phyloP scores from a whole-genome alignment of 2,329 filamentous ascomycete species.

The Drechslera avenae region DNA sequence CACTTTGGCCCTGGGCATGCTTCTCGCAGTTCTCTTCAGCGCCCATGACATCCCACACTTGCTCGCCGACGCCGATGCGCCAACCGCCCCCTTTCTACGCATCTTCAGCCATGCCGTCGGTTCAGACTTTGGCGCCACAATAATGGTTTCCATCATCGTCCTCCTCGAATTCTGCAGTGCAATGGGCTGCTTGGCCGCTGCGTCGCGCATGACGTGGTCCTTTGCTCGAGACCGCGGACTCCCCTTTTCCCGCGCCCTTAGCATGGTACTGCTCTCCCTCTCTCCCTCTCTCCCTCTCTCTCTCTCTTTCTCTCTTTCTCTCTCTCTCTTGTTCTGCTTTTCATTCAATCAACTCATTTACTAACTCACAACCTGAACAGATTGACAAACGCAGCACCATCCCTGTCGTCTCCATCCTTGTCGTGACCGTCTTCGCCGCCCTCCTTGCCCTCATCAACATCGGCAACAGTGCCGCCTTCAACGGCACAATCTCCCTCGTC shows the following conservation, averaged over 20 bases:
- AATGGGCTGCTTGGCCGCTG: constrained; percentile 50
- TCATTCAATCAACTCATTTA: too few species aligned
- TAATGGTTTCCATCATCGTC: constrained; percentile 54
- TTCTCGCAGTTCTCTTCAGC: constrained; percentile 51
- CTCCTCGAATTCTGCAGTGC: constrained; percentile 50
- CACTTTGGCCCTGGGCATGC: constrained; percentile 48
- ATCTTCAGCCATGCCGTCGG: constrained; percentile 51
- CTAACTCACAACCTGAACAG: constrained; percentile 10
- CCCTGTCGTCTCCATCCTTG: constrained; percentile 56
- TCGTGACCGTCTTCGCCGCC: constrained; percentile 52
- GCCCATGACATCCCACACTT: constrained; percentile 38
- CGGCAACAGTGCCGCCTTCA: constrained; percentile 51
- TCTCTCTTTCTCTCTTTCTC: too few species aligned
- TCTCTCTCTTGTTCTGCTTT: too few species aligned
- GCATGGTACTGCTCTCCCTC: constrained; percentile 28
- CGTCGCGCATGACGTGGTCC: constrained; percentile 52
- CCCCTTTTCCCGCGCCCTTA: constrained; percentile 43
- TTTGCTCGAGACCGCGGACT: constrained; percentile 53
- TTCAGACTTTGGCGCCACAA: constrained; percentile 50
- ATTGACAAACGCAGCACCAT: constrained; percentile 44
- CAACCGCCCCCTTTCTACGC: constrained; percentile 55
- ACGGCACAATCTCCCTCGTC: constrained; percentile 44
- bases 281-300: too few species aligned
- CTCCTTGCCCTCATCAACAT: constrained; percentile 60
- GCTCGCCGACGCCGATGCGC: constrained; percentile 20